Evolutionary conservation across 2,329 filamentous ascomycete genomes (phyloP), one percentile per base, ranked within the genome.

Genomic region (Periglandula ipomoeae): DNA sequence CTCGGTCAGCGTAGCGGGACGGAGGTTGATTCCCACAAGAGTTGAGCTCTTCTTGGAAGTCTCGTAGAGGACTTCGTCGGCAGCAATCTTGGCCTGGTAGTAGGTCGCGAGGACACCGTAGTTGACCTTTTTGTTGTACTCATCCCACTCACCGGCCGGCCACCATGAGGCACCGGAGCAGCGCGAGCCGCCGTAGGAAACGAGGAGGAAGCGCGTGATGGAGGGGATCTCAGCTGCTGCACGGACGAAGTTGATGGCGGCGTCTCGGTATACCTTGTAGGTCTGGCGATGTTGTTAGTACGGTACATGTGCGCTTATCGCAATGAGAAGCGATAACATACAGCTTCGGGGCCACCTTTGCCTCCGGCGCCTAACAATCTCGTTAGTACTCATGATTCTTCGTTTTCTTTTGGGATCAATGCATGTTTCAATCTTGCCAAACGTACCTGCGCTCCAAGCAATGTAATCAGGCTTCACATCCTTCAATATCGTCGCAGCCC

Each of bases 391-490:
- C 13, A 11, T 35, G 3, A 23, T 23, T 8, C n/a, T 13, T 17
- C 30, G 32, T 30, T 13, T 5, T 30, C 41, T 23, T 13, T 8
- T n/a, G 32, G 4, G n/a, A n/a, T n/a, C n/a, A n/a, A n/a, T n/a
- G n/a, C n/a, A n/a, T n/a, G n/a, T n/a, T n/a, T n/a, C n/a, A n/a
- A n/a, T n/a, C n/a, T n/a, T n/a, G n/a, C n/a, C 11, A 20, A 17
- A 15, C 15, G n/a, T 7, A 59, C 70, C 39, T 61, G 79, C 83
- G 54, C 75, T 79, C 79, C 80, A 87, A 53, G 85, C 75, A 26
- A 87, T 72, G 62, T 81, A 85, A 61, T 87, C 81, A 2, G 78
- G 70, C 61, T 76, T 74, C 19, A 81, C 76, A 56, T 74, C 69
- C 53, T 78, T 71, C 35, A 91, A 63, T 50, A 90, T 75, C 34